These are phyloP conservation scores for Dactylellina parvicollis DNA, from an alignment of 2,329 filamentous ascomycete species.

Conservation along the genomic window DNA sequence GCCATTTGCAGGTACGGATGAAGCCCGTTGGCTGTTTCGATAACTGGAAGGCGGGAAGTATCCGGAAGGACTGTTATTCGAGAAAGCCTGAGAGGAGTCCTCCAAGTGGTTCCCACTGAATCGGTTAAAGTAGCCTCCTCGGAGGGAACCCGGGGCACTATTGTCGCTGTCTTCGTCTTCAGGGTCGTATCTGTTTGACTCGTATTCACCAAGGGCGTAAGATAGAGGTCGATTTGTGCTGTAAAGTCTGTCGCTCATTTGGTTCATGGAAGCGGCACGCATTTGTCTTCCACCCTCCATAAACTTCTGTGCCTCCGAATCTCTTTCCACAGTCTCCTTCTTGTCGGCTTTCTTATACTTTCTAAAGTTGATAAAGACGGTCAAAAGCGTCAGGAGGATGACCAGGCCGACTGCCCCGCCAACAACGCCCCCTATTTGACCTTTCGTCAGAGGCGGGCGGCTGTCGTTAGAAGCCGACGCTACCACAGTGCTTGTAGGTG, in stretches of 20 bases:
- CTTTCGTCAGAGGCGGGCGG: constrained; percentile 16
- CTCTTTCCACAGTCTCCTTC: constrained; percentile 31
- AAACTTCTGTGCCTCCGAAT: constrained; percentile 33
- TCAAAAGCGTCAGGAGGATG: constrained; percentile 4
- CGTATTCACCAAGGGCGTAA: constrained; percentile 49
- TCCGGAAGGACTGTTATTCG: constrained; percentile 20
- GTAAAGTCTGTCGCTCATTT: constrained; percentile 45
- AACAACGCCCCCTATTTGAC: constrained; percentile 42
- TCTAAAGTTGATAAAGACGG: constrained; percentile 18
- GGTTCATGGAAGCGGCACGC: constrained; percentile 41
- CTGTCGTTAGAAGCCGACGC: constrained; percentile 7
- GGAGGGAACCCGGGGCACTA: constrained; percentile 10
- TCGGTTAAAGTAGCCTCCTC: constrained; percentile 42
- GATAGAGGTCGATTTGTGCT: constrained; percentile 49
- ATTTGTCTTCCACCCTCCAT: constrained; percentile 51
- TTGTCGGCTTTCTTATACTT: constrained; percentile 58
- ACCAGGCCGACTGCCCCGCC: constrained; percentile 34
- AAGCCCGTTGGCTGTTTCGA: constrained; percentile 29
- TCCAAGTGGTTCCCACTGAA: constrained; percentile 51
- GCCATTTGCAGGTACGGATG: constrained; percentile 26
- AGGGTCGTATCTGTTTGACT: constrained; percentile 30
- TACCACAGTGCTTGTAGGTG: constrained; percentile 21
- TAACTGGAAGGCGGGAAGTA: constrained; percentile 43
- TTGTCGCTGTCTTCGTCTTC: constrained; percentile 3
- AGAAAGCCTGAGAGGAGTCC: constrained; percentile 40